These are phyloP conservation scores for Uncinocarpus reesii DNA, from an alignment of 2,329 filamentous ascomycete species.

Conservation along the genomic window DNA sequence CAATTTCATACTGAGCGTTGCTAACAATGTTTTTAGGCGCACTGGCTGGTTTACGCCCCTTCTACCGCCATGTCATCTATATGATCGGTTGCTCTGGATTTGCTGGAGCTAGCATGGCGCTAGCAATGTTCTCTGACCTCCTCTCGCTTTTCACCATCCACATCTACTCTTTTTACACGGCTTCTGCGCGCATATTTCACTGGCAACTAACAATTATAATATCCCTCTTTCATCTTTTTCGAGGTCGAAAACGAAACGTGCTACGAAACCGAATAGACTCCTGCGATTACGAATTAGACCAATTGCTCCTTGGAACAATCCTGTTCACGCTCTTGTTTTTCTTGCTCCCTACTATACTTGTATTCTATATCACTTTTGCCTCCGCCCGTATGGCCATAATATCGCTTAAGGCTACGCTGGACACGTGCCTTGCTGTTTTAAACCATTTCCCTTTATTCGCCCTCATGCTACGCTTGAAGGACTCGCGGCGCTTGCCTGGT, in stretches of 20 bases:
- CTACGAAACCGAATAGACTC: conserved; percentile 95
- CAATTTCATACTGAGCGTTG: not conserved
- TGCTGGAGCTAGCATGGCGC: conserved; percentile 91
- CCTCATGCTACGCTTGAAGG: conserved; percentile 89
- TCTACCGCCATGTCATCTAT: conserved; percentile 77
- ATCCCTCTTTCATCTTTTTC: conserved; percentile 96
- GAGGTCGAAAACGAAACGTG: conserved; percentile 95
- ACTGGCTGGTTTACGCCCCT: conserved; percentile 65
- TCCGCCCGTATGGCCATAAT: conserved; percentile 92
- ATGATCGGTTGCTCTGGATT: conserved; percentile 92
- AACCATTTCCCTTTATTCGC: conserved; percentile 98
- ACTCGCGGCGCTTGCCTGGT: conserved; percentile 80
- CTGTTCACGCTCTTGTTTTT: conserved; percentile 94
- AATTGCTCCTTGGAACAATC: conserved; percentile 90
- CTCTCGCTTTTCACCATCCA: conserved; percentile 85
- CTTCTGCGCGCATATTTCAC: conserved; percentile 91
- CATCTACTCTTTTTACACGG: conserved; percentile 96
- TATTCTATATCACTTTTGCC: conserved; percentile 96
- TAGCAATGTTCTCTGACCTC: conserved; percentile 88
- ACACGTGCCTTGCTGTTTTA: conserved; percentile 82
- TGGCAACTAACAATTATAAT: conserved; percentile 97
- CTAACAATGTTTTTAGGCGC: conserved; percentile 45
- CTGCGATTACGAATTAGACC: conserved; percentile 96
- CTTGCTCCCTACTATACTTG: conserved; percentile 82
- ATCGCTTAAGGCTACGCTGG: conserved; percentile 76